These are phyloP conservation scores for Flammula alnicola DNA, from an alignment of 1,284 basidiomycete species.

Conservation along the genomic window DNA sequence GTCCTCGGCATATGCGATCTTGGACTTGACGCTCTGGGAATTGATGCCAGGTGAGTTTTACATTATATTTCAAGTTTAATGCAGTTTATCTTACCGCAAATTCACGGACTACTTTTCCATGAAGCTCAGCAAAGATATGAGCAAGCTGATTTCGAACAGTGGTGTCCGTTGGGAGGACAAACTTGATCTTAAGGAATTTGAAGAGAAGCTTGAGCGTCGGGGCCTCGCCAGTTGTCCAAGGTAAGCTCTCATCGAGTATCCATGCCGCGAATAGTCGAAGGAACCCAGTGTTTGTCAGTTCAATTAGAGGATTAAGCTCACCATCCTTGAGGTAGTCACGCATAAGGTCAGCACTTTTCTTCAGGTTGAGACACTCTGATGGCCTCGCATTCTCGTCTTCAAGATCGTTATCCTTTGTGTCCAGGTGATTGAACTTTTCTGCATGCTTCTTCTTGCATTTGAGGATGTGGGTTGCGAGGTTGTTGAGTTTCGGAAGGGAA, in stretches of 20 bases:
- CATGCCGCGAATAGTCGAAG: conserved; percentile 34
- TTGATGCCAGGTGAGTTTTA: neutral
- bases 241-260: conserved; percentile 36
- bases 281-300: conserved; percentile 30
- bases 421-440: neutral
- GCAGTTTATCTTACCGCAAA: conserved; percentile 23
- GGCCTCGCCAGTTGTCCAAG: conserved; percentile 35
- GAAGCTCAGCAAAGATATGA: conserved; percentile 30
- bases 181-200: conserved; percentile 30
- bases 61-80: neutral
- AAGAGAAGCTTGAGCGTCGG: conserved; percentile 27
- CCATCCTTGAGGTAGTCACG: conserved; percentile 27
- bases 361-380: conserved; percentile 22
- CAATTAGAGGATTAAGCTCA: conserved; percentile 27
- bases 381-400: no score
- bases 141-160: conserved; percentile 32
- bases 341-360: conserved; percentile 28
- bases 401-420: neutral
- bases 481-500: conserved; percentile 27
- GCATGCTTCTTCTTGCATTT: conserved; percentile 21
- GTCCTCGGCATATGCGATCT: conserved; percentile 31
- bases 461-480: conserved; percentile 27
- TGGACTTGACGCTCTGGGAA: conserved; percentile 28
- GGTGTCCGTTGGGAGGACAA: conserved; percentile 31
- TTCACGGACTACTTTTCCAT: conserved; percentile 31